phyloP scores from a whole-genome alignment of 1,284 basidiomycete species.

The Grifola frondosa region DNA sequence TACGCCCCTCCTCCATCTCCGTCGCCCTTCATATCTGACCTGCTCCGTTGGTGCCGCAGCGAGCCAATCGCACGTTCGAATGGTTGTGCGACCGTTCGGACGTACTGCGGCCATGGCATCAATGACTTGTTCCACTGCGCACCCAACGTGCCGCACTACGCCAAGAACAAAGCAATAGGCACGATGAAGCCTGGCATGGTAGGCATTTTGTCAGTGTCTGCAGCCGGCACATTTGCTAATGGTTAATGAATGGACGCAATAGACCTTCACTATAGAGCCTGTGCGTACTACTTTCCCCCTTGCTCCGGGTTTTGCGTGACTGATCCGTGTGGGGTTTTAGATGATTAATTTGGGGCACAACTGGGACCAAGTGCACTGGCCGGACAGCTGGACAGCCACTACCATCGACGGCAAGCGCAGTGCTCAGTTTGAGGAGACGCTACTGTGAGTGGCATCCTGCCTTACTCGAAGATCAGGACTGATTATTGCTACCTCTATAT shows the following conservation, averaged over 20 bases:
- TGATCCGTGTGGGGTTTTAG: too few species aligned
- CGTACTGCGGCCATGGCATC: constrained; percentile 91
- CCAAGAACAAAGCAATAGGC: constrained; percentile 82
- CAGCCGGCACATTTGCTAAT: neutral
- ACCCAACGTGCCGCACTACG: constrained; percentile 83
- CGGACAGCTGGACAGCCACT: constrained; percentile 92
- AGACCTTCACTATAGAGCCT: constrained; percentile 81
- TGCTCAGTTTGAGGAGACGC: constrained; percentile 95
- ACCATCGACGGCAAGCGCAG: constrained; percentile 87
- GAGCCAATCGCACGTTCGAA: constrained; percentile 81
- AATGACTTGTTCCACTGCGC: constrained; percentile 79
- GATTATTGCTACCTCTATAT: constrained; percentile 7
- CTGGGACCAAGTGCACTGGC: constrained; percentile 78
- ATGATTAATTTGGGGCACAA: constrained; percentile 90
- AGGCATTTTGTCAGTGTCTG: constrained; percentile 20
- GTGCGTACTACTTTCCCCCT: constrained; percentile 43
- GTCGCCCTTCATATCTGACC: neutral
- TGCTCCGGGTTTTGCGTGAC: constrained; percentile 14
- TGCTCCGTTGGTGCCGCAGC: constrained; percentile 36
- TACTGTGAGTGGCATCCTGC: constrained; percentile 58
- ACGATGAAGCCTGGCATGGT: constrained; percentile 87
- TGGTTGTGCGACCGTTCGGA: constrained; percentile 82
- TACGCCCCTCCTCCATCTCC: constrained; percentile 37
- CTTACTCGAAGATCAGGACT: neutral
- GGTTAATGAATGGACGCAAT: too few species aligned